Conservation (phyloP, 2,329 filamentous ascomycete species). For the Tolypocladium cylindrosporum region DNA sequence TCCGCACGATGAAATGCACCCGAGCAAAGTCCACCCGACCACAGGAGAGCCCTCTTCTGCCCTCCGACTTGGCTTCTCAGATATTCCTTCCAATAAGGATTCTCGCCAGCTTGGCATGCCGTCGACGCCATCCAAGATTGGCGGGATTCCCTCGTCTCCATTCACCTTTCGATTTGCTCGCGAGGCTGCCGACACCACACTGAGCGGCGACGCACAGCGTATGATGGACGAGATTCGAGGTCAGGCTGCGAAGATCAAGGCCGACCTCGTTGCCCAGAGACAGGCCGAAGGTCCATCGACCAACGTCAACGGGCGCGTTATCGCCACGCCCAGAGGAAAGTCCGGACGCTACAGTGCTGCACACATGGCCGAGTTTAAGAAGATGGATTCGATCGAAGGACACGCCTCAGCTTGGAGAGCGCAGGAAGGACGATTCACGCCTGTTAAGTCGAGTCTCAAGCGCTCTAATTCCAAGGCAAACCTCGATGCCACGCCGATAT, state of each 20-base stretch:
- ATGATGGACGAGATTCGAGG: conserved; percentile 61
- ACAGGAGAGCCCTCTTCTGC: conserved; percentile 71
- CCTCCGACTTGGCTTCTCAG: conserved; percentile 71
- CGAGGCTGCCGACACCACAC: conserved; percentile 35
- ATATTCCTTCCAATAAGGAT: conserved; percentile 48
- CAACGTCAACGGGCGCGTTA: conserved; percentile 51
- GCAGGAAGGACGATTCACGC: conserved; percentile 42
- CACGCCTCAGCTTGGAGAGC: conserved; percentile 72
- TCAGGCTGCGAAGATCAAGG: conserved; percentile 62
- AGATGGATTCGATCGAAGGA: conserved; percentile 92
- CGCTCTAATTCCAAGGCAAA: conserved; percentile 35
- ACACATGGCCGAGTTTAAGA: conserved; percentile 84
- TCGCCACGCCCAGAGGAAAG: conserved; percentile 72
- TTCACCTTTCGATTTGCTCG: conserved; percentile 63
- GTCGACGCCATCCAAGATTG: conserved; percentile 54
- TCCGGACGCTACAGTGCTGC: conserved; percentile 71
- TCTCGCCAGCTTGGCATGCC: conserved; percentile 31
- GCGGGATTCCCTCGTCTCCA: conserved; percentile 39
- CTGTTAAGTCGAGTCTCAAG: conserved; percentile 28
- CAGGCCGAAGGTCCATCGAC: conserved; percentile 37
- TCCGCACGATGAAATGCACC: conserved; percentile 78
- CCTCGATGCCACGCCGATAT: conserved; percentile 24
- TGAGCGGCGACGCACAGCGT: conserved; percentile 51
- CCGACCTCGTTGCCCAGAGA: conserved; percentile 52
- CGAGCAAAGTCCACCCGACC: conserved; percentile 68